Conservation (phyloP, 352 stramenopile species). For the Phytopythium oedochilum region DNA sequence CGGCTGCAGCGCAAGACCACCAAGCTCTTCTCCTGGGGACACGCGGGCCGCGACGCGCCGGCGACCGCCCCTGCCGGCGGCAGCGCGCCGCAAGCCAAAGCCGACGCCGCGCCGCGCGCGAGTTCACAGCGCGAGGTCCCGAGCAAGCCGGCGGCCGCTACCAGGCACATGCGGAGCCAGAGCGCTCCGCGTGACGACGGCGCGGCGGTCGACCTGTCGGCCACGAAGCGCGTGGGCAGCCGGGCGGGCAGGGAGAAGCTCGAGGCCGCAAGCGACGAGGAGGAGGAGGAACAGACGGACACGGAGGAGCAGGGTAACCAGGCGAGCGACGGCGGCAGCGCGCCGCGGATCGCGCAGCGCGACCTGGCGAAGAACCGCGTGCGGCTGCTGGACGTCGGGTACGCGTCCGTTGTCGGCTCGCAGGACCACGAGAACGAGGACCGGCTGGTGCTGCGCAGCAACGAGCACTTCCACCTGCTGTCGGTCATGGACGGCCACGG, state of each 20-base stretch:
- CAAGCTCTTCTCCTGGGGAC: constrained; percentile 18
- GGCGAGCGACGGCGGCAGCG: not conserved
- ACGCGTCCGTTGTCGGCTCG: constrained; percentile 36
- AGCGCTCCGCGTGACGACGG: not conserved
- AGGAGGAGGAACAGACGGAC: constrained; percentile 15
- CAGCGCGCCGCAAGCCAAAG: not conserved
- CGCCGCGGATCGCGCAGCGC: constrained; percentile 7
- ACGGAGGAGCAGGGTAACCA: constrained; percentile 3
- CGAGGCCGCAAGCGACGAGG: constrained; percentile 4
- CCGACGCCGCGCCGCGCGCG: not conserved
- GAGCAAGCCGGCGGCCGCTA: not conserved
- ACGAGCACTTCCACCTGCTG: constrained; percentile 55
- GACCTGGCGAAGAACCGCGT: constrained; percentile 23
- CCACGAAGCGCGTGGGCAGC: not conserved
- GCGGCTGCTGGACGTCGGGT: constrained; percentile 29
- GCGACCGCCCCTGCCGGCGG: not conserved
- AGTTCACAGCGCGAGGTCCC: not conserved
- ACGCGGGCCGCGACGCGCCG: not conserved
- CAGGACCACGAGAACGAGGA: constrained; percentile 69
- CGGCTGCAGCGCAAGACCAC: constrained; percentile 23
- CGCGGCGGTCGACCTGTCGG: not conserved
- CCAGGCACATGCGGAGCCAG: not conserved
- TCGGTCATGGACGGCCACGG: constrained; percentile 76
- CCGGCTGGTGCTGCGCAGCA: constrained; percentile 43
- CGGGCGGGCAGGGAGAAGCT: too few species aligned